phyloP scores from a whole-genome alignment of 2,329 filamentous ascomycete species.

The Exophiala sp. region DNA sequence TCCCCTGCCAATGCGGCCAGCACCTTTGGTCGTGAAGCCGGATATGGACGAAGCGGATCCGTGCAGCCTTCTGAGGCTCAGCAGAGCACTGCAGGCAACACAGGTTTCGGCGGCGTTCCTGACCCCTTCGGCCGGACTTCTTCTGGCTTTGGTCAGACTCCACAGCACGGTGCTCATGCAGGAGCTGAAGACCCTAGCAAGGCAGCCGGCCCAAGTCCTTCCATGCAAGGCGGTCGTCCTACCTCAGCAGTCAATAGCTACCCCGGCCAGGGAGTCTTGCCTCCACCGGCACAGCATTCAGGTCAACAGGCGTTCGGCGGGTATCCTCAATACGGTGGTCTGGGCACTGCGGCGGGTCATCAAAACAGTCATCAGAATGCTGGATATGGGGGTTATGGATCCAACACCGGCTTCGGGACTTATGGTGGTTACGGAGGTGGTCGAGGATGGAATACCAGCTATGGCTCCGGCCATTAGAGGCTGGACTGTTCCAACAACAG shows the following conservation, averaged over 20 bases:
- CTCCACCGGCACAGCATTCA: conserved; percentile 31
- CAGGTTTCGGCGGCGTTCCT: conserved; percentile 49
- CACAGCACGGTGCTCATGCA: conserved; percentile 38
- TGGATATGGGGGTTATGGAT: conserved; percentile 26
- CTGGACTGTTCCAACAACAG: background rate
- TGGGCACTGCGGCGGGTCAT: conserved; percentile 19
- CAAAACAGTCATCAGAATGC: conserved; percentile 25
- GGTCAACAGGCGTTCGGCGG: conserved; percentile 34
- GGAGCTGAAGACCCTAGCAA: conserved; percentile 51
- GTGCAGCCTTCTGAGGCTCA: conserved; percentile 51
- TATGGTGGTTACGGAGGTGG: conserved; percentile 27
- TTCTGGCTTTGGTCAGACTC: conserved; percentile 50
- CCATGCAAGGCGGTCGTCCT: conserved; percentile 56
- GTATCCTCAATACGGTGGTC: conserved; percentile 29
- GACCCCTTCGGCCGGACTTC: conserved; percentile 56
- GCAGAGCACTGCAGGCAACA: conserved; percentile 45
- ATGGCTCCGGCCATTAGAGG: conserved; percentile 24
- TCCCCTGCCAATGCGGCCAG: conserved; percentile 58
- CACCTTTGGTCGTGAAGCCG: conserved; percentile 48
- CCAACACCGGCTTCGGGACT: conserved; percentile 26
- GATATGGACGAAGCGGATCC: conserved; percentile 56
- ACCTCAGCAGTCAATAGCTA: conserved; percentile 57
- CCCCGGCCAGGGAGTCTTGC: conserved; percentile 38
- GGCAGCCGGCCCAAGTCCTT: conserved; percentile 54
- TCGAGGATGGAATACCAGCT: conserved; percentile 26